Base-by-base conservation (phyloP, 108 stramenopile genomes). In the Fistulifera pelliculosa region DNA sequence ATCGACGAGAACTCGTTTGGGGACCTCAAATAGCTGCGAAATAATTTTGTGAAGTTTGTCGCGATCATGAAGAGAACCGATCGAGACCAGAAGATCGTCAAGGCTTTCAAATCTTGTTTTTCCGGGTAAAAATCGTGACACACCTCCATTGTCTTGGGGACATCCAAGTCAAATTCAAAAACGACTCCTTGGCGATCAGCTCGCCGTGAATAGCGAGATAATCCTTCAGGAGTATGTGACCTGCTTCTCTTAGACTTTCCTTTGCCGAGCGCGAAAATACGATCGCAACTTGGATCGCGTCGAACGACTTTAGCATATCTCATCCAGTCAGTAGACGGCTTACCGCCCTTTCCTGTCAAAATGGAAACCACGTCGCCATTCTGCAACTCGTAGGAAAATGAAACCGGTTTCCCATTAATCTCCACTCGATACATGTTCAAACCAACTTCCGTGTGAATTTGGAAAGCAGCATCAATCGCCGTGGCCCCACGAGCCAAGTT, bases 361-460 rank as follows among this genome's bases (percentile, higher is more conserved):
- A 95, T 81, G 0, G 84, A 88, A 15, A 95, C 88, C 47, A 95
- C 90, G 59, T 95, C 90, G 17, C 90, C 90, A 62, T 95, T 89
- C 41, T 80, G 79, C 6, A 95, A 72, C 65, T 86, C 78, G 49
- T 89, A 90, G 0, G 80, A 74, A 22, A 90, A 75, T 22, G 84
- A 78, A 41, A 80, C 85, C 22, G 75, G 78, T 45, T 87, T 79
- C 10, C 94, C 94, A 61, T 95, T 91, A 43, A 95, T 85, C 65
- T 80, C 80, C 13, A 81, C 88, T 6, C 87, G 81, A 42, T 83
- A 78, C 88, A 94, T 88, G 40, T 70, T 70, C 42, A 94, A 59
- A 28, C 94, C 94, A 47, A 95, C 87, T 60, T 90, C 90, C 3
- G 85, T 77, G 66, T 91, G 87, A 41, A 96, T 92, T 43, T 90